Conservation (phyloP, 2,329 filamentous ascomycete genomes). For the Fusarium tanahbumbuense region DNA sequence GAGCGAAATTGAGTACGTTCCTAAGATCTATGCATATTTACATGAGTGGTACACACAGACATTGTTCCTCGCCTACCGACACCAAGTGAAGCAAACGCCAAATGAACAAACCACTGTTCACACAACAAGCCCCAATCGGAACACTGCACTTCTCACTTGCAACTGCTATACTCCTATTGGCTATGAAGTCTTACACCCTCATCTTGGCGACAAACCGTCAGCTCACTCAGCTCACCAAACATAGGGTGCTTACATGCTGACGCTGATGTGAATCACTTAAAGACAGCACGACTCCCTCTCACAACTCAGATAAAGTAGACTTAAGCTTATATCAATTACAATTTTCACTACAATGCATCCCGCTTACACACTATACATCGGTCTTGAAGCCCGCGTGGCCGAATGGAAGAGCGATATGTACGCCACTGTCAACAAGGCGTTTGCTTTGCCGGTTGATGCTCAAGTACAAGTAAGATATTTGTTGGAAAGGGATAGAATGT, state of each 20-base stretch:
- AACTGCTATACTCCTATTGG: not conserved
- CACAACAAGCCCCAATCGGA: not conserved
- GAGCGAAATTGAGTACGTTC: not conserved
- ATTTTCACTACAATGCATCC: constrained; percentile 15
- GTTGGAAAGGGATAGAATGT: no score
- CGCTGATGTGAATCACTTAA: not conserved
- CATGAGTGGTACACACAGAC: not conserved
- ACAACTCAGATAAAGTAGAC: no score
- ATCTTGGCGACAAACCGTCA: not conserved
- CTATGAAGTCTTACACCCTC: not conserved
- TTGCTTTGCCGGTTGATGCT: not conserved
- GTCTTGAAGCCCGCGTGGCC: constrained; percentile 6
- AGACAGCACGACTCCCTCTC: not conserved
- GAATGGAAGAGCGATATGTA: constrained; percentile 11
- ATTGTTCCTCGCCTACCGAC: not conserved
- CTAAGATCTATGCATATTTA: not conserved
- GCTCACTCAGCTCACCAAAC: constrained; percentile 12
- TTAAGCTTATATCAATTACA: no score
- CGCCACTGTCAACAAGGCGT: not conserved
- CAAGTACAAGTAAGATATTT: not conserved
- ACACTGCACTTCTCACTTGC: not conserved
- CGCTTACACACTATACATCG: constrained; percentile 28
- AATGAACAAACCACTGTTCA: not conserved
- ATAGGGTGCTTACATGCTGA: constrained; percentile 12
- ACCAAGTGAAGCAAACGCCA: not conserved